Base-by-base conservation (phyloP, 2,329 filamentous ascomycete genomes). In the Aspergillus versicolor region DNA sequence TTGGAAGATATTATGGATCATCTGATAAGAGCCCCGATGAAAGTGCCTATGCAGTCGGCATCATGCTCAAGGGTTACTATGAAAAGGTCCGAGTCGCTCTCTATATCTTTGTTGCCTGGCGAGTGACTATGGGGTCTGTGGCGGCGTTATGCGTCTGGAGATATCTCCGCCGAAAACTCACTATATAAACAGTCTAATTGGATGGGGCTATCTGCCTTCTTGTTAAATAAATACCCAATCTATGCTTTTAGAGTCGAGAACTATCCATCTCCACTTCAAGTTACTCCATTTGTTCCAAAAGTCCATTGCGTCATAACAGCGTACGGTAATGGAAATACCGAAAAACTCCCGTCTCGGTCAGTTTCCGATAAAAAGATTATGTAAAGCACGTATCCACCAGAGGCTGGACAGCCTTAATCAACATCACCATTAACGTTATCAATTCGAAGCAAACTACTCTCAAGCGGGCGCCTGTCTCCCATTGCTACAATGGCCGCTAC, bases 401-500 rank as follows among this genome's bases (percentile, higher is more conserved):
- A 37, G 5, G 34, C 34, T 37, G 12, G 34, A 37, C 34, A 6
- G 13, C 12, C 34, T 15, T 8, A 30, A 30, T 37, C 34, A 37
- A 37, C 17, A 42, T 42, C 17, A 21, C 9, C 40, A 42, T 21
- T 9, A 24, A 30, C 9, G 9, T 11, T 30, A 8, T 37, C 44
- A 34, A 47, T 19, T 34, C 15, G 19, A 21, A 21, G n/a, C 40
- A 42, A 38, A 22, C 13, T 27, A 53, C 17, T 19, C 32, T 21
- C 37, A 13, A 42, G 19, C 17, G 11, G 8, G 17, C 9, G 2
- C 19, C 40, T 17, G 4, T 17, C n/a, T 5, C 13, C 37, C 30
- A n/a, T n/a, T 17, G 27, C 54, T 12, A 17, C n/a, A 11, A 88
- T 87, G 82, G 85, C 83, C 51, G 77, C 83, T 12, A 81, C 85